Percentiles rank a stretch among this genome's conserved stretches.
phyloP scores from a whole-genome alignment of 1,139 yeast genomes.

The Yamadazyma buinensis region DNA sequence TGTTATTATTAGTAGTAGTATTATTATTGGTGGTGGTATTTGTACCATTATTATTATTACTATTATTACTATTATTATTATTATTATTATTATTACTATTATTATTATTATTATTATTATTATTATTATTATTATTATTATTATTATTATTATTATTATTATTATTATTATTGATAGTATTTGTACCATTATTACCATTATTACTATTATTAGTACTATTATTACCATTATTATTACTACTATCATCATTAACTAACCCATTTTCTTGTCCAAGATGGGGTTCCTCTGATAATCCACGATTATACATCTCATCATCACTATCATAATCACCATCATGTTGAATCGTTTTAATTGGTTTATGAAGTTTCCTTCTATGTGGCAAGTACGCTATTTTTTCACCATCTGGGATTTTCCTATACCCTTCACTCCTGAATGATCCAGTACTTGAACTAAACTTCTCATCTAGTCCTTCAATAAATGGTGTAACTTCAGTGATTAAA shows the following conservation, averaged over 20 bases:
- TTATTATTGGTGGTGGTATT: neutral
- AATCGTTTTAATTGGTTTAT: slow-evolving; percentile 54
- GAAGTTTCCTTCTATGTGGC: slow-evolving; percentile 64
- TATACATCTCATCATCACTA: slow-evolving; percentile 7
- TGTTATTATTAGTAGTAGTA: slow-evolving; percentile 24
- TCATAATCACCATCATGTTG: slow-evolving; percentile 53
- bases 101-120: neutral
- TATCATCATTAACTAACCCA: neutral
- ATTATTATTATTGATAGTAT: slow-evolving; percentile 24
- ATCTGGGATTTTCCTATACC: slow-evolving; percentile 72
- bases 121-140: neutral
- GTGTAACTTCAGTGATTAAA: neutral
- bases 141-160: neutral
- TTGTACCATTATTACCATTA: neutral
- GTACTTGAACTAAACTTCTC: slow-evolving; percentile 41
- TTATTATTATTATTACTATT: slow-evolving; percentile 7
- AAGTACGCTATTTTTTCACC: slow-evolving; percentile 69
- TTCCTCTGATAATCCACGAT: slow-evolving; percentile 21
- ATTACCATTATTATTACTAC: slow-evolving; percentile 21
- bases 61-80: neutral
- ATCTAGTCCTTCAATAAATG: slow-evolving; percentile 17
- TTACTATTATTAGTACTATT: slow-evolving; percentile 9
- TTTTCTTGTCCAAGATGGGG: neutral
- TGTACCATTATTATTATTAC: neutral
- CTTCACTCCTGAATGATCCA: slow-evolving; percentile 72